A percentile compares a stretch with the other conserved stretches of the same genome.
Conservation (phyloP, 768 basidiomycete genomes). For the Plicaturopsis crispa region DNA sequence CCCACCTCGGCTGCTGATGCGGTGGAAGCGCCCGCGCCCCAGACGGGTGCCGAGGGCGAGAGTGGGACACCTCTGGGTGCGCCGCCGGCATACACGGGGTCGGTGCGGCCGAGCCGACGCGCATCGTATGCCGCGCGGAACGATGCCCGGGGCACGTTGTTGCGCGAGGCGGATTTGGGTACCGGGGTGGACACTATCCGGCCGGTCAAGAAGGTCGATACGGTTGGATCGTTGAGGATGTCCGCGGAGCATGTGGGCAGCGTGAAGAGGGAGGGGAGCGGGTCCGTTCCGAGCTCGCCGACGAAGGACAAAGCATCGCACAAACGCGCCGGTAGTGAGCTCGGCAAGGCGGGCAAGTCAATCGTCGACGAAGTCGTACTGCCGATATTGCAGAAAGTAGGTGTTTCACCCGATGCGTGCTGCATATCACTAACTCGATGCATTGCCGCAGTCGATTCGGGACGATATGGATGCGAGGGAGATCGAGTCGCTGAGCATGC, state of each 20-base stretch:
- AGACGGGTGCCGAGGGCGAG: conserved; percentile 33
- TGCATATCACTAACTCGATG: conserved; percentile 2
- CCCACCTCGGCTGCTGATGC: conserved; percentile 23
- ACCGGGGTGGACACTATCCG: conserved; percentile 86
- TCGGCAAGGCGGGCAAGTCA: conserved; percentile 52
- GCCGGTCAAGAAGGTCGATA: conserved; percentile 89
- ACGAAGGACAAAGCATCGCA: conserved; percentile 32
- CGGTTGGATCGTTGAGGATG: conserved; percentile 62
- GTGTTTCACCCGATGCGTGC: conserved; percentile 12
- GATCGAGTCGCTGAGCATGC: conserved; percentile 83
- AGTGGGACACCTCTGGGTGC: conserved; percentile 30
- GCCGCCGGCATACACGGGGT: conserved; percentile 71
- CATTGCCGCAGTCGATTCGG: conserved; percentile 44
- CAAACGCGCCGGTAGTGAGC: conserved; percentile 46
- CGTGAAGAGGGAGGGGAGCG: conserved; percentile 47
- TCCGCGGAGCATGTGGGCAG: conserved; percentile 81
- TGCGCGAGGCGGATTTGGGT: conserved; percentile 80
- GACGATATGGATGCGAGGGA: conserved; percentile 87
- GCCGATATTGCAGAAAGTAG: conserved; percentile 69
- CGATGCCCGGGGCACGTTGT: conserved; percentile 45
- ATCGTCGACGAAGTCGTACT: conserved; percentile 83
- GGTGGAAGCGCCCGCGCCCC: conserved; percentile 29
- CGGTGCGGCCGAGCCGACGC: conserved; percentile 53
- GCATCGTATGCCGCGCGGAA: conserved; percentile 77
- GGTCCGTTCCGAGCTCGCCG: conserved; percentile 41